phyloP scores from a whole-genome alignment of 495 filamentous ascomycete species.

The Pyrenula massariospora region DNA sequence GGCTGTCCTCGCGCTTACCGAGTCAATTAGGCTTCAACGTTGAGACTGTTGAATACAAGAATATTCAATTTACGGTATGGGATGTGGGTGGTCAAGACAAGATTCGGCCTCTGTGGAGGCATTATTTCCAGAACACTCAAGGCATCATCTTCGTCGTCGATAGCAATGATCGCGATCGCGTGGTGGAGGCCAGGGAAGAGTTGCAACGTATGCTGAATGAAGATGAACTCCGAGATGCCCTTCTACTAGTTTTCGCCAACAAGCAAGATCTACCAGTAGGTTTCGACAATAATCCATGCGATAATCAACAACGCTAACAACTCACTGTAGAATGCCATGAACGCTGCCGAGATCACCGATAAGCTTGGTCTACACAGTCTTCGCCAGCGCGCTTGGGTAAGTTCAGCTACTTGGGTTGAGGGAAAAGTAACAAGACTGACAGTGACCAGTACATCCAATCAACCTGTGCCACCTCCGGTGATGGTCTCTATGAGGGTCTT shows the following conservation, averaged over 20 bases:
- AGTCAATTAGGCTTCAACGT: slow-evolving; percentile 82
- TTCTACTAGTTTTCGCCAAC: slow-evolving; percentile 98
- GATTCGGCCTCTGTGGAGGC: slow-evolving; percentile 98
- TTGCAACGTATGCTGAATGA: slow-evolving; percentile 99
- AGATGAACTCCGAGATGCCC: slow-evolving; percentile 94
- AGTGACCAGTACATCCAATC: slow-evolving; percentile 91
- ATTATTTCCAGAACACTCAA: slow-evolving; percentile 99
- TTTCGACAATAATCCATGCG: no score
- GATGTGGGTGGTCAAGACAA: slow-evolving; percentile 99
- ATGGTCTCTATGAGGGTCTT: slow-evolving; percentile 99
- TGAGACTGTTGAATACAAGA: slow-evolving; percentile 99
- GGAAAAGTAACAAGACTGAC: background rate
- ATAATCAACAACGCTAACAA: no score
- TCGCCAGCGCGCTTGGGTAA: slow-evolving; percentile 95
- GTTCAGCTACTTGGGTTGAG: slow-evolving; percentile 18
- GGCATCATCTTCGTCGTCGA: slow-evolving; percentile 99
- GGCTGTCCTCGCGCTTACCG: slow-evolving; percentile 1
- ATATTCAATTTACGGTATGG: slow-evolving; percentile 99
- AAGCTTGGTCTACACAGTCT: slow-evolving; percentile 98
- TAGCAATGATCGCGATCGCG: slow-evolving; percentile 99
- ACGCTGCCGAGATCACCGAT: slow-evolving; percentile 97
- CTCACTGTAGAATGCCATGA: slow-evolving; percentile 93
- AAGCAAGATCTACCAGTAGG: slow-evolving; percentile 99
- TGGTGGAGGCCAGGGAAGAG: slow-evolving; percentile 97
- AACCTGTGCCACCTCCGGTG: slow-evolving; percentile 96